Evolutionary conservation across 2,329 filamentous ascomycete species (phyloP), one percentile per base, ranked within the genome.

Genomic region (Lasiodiplodia gonubiensis): DNA sequence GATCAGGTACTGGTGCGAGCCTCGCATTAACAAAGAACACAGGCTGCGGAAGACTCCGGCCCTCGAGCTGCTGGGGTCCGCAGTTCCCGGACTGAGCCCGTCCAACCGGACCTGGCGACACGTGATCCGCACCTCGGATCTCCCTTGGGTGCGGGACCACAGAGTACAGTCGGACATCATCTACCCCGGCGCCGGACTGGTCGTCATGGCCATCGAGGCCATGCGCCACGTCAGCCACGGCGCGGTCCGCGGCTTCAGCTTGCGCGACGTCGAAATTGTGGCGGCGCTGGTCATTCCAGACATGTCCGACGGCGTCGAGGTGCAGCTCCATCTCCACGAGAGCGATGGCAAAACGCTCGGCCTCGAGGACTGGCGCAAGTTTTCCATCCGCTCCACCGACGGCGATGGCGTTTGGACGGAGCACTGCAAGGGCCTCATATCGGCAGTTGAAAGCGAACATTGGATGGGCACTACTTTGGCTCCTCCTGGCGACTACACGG

Each of bases 151-250:
- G 49, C 33, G 68, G 21, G 27, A 71, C 63, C 75, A 73, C 69
- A 70, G 51, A 64, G 72, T 74, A 27, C 72, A 77, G 64, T 69
- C 68, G 12, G 59, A 71, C 1, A 73, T 70, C 12, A 67, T 78
- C n/a, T 78, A 72, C 63, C 77, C 77, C 1, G 75, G 70, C 4
- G 72, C 75, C 4, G 76, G 75, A 2, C 73, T 74, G 68, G 39
- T 76, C 5, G 65, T 69, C 14, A 74, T 77, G 71, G 74, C 72
- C 2, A 68, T 79, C n/a, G 76, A 79, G 68, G 76, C 71, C 66
- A 42, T 59, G 23, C 66, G 23, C 21, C 37, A 51, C 7, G 21
- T 69, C 25, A 52, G 59, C 23, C 66, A 51, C 2, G 25, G 57
- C 21, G 35, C 54, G 46, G 48, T 73, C n/a, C 33, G 51, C 39